Conservation (phyloP, 352 stramenopile genomes). For the Phytophthora pini region DNA sequence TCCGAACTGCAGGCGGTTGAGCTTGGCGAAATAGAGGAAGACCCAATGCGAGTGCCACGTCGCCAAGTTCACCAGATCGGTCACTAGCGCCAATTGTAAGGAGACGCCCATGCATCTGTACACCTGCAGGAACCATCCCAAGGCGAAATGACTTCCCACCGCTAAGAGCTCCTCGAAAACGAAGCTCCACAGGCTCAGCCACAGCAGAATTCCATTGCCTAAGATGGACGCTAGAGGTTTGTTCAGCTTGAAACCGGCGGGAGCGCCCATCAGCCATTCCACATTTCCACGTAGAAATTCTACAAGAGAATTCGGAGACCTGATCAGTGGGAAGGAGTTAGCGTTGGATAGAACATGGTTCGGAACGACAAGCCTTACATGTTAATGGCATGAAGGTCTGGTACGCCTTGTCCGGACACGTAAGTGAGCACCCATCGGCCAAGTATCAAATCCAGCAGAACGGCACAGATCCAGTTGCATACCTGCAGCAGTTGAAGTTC, state of each 20-base stretch:
- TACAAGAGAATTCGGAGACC: conserved; percentile 45
- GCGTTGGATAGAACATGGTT: background rate
- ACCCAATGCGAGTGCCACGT: conserved; percentile 91
- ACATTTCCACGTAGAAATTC: conserved; percentile 61
- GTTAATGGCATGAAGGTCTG: conserved; percentile 14
- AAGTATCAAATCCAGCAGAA: conserved; percentile 40
- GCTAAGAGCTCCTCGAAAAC: conserved; percentile 39
- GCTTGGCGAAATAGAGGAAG: conserved; percentile 85
- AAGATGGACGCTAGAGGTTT: conserved; percentile 87
- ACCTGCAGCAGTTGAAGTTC: conserved; percentile 36
- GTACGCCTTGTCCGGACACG: conserved; percentile 8
- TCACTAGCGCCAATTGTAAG: conserved; percentile 70
- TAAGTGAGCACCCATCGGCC: conserved; percentile 27
- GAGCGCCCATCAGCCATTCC: conserved; percentile 77
- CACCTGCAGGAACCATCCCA: conserved; percentile 21
- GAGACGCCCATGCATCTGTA: conserved; percentile 61
- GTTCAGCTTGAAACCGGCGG: conserved; percentile 91
- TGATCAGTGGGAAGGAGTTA: conserved; percentile 9
- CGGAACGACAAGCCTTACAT: conserved; percentile 14
- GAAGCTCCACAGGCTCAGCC: conserved; percentile 81
- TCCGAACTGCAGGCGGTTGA: conserved; percentile 84
- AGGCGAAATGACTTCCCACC: background rate
- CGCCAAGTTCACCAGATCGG: conserved; percentile 75
- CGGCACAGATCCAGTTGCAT: conserved; percentile 43
- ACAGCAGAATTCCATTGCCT: conserved; percentile 82